A percentile compares a stretch with the other conserved stretches of the same genome.
These are phyloP conservation scores for Bipolaris cookei DNA, from an alignment of 2,329 filamentous ascomycete species.

Conservation along the genomic window DNA sequence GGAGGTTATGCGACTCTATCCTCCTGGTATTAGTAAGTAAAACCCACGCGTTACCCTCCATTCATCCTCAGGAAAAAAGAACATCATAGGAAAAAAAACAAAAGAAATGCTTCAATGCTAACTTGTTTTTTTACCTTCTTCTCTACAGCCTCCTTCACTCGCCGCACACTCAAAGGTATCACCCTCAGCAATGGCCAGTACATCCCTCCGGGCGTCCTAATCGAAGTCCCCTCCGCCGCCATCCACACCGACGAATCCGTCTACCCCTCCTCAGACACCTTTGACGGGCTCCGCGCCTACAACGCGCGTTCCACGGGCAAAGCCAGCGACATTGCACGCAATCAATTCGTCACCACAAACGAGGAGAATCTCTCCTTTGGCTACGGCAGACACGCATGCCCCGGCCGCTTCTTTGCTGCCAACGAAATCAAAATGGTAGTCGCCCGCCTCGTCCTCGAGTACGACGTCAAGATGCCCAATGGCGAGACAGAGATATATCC, in stretches of 20 bases:
- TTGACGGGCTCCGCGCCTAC: conserved; percentile 43
- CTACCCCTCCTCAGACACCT: conserved; percentile 34
- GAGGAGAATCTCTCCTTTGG: conserved; percentile 37
- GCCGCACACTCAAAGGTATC: conserved; percentile 59
- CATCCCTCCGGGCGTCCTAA: conserved; percentile 43
- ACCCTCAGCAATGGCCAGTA: conserved; percentile 62
- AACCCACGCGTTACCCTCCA: not conserved
- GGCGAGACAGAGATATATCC: conserved; percentile 25
- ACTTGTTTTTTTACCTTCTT: not conserved
- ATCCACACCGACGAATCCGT: conserved; percentile 32
- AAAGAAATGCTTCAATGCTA: not conserved
- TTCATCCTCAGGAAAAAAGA: not conserved
- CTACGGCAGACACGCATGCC: conserved; percentile 43
- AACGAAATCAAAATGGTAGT: conserved; percentile 47
- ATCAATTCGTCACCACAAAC: conserved; percentile 42
- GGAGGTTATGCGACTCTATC: conserved; percentile 38
- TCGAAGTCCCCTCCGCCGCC: conserved; percentile 42
- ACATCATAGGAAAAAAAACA: not conserved
- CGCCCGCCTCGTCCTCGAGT: conserved; percentile 34
- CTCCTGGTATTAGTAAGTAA: conserved; percentile 30
- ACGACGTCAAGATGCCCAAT: conserved; percentile 36
- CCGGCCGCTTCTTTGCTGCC: conserved; percentile 43
- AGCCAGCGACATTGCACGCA: conserved; percentile 34
- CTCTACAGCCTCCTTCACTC: conserved; percentile 53
- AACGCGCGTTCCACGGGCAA: conserved; percentile 37